Evolutionary conservation across 2,329 filamentous ascomycete species (phyloP).

Genomic region (Botrytis elliptica): DNA sequence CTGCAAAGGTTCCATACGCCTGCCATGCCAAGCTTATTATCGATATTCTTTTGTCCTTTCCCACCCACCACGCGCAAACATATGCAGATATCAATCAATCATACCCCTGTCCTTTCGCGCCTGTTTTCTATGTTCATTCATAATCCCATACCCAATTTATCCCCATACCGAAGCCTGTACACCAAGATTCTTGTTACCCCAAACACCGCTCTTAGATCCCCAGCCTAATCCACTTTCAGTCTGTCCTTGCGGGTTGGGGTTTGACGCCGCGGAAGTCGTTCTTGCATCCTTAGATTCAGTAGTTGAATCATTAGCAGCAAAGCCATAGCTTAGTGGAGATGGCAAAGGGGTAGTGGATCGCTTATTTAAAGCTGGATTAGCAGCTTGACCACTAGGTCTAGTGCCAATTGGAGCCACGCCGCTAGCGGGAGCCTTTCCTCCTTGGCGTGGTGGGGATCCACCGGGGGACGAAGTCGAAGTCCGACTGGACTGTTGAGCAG

Average conservation of each 20-base stretch:
- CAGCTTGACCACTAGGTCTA: constrained; percentile 63
- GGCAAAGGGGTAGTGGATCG: constrained; percentile 86
- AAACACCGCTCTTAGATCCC: constrained; percentile 74
- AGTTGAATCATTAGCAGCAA: constrained; percentile 55
- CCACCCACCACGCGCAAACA: constrained; percentile 14
- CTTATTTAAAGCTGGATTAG: constrained; percentile 59
- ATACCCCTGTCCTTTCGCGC: constrained; percentile 16
- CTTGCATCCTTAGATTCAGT: constrained; percentile 41
- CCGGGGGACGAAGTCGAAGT: constrained; percentile 86
- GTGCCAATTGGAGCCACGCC: constrained; percentile 92
- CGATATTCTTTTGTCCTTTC: constrained; percentile 19
- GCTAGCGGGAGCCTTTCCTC: constrained; percentile 56
- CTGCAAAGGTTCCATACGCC: constrained; percentile 22
- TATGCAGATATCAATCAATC: constrained; percentile 20
- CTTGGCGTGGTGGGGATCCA: constrained; percentile 72
- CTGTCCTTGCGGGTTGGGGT: constrained; percentile 46
- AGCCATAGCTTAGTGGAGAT: constrained; percentile 80
- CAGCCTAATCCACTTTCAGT: constrained; percentile 58
- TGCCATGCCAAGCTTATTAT: constrained; percentile 24
- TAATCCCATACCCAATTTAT: constrained; percentile 45
- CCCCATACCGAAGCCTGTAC: constrained; percentile 95
- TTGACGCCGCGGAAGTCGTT: constrained; percentile 58
- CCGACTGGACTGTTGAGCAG: constrained; percentile 66
- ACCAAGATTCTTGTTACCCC: constrained; percentile 79
- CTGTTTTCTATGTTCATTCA: constrained; percentile 18